Evolutionary conservation across 495 filamentous ascomycete species (phyloP).

Genomic region (Podospora tetraspora): DNA sequence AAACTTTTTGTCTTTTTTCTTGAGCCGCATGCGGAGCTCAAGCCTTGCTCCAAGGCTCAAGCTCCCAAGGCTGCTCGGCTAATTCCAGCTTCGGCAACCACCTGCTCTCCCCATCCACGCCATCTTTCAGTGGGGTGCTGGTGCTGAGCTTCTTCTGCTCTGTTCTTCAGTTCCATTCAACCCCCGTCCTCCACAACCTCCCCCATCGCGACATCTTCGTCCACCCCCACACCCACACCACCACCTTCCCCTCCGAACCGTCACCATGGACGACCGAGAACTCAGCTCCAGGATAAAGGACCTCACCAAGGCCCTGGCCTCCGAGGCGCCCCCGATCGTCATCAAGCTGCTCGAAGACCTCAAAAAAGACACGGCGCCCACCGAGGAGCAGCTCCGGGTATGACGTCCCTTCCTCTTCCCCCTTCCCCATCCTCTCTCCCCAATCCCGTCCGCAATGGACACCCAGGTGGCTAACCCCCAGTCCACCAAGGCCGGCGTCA

Average conservation of each 20-base stretch:
- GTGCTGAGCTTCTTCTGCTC: background rate
- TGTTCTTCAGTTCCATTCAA: background rate
- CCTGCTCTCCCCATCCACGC: no score
- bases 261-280: conserved; percentile 72
- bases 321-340: conserved; percentile 60
- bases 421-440: background rate
- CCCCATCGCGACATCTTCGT: background rate
- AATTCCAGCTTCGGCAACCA: no score
- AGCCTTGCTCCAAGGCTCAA: background rate
- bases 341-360: conserved; percentile 68
- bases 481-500: conserved; percentile 84
- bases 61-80: no score
- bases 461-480: conserved; percentile 29
- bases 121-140: background rate
- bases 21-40: background rate
- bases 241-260: background rate
- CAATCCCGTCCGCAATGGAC: background rate
- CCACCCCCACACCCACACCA: background rate
- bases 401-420: conserved; percentile 22
- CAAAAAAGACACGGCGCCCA: conserved; percentile 70
- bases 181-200: background rate
- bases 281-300: conserved; percentile 66
- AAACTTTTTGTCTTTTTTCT: background rate
- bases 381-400: conserved; percentile 77
- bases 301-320: conserved; percentile 68